phyloP scores from a whole-genome alignment of 176 grass and related monocot species.

The Oryza australiensis region DNA sequence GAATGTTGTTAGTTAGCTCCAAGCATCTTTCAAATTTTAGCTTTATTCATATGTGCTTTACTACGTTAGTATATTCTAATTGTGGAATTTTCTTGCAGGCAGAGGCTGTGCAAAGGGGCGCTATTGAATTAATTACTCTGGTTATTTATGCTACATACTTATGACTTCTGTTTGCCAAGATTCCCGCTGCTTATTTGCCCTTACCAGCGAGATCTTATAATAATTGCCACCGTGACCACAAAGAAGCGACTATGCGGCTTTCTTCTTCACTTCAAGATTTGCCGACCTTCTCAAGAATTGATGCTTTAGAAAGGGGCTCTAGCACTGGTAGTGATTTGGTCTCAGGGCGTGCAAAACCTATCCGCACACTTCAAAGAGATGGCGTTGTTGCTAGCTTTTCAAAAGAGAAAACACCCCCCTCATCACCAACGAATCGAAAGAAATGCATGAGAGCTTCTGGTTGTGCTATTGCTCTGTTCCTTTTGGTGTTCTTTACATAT shows the following conservation, averaged over 20 bases:
- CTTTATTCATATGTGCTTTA: neutral
- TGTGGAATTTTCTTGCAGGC: conserved; percentile 22
- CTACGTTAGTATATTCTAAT: conserved; percentile 25
- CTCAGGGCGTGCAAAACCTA: conserved; percentile 56
- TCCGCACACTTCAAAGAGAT: conserved; percentile 72
- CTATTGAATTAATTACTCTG: neutral
- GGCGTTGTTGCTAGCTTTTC: conserved; percentile 71
- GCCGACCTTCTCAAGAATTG: conserved; percentile 63
- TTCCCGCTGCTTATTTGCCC: neutral
- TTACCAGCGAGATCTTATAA: conserved; percentile 23
- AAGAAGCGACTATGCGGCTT: conserved; percentile 63
- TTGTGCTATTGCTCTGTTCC: conserved; percentile 45
- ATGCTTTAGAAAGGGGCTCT: conserved; percentile 58
- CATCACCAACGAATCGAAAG: conserved; percentile 80
- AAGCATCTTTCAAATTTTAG: neutral
- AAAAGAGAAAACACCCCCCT: conserved; percentile 80
- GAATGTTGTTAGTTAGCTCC: neutral
- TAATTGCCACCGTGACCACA: neutral
- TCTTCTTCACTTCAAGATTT: conserved; percentile 91
- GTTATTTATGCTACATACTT: conserved; percentile 23
- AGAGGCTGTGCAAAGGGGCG: neutral
- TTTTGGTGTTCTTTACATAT: conserved; percentile 61
- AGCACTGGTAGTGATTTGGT: conserved; percentile 55
- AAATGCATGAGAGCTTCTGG: conserved; percentile 59
- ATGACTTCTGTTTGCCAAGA: conserved; percentile 20